Evolutionary conservation across 192 early-diverging fungal species (phyloP).

Genomic region (Obelidium mucronatum): DNA sequence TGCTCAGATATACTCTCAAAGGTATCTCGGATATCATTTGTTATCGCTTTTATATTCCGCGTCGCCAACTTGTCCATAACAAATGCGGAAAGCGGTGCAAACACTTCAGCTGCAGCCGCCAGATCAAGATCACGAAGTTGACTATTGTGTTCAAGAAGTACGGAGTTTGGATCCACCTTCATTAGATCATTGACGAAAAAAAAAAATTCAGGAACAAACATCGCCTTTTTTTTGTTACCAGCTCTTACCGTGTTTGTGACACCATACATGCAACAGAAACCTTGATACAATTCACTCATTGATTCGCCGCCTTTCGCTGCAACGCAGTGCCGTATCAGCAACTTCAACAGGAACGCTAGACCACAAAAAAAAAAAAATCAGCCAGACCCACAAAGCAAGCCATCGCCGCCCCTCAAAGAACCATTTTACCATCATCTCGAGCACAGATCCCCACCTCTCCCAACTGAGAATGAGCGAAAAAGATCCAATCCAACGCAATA

Average conservation of each 20-base stretch:
- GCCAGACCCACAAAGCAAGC: background rate
- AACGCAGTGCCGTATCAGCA: conserved; percentile 3
- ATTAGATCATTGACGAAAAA: no score
- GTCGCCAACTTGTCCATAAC: conserved; percentile 7
- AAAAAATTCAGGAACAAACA: background rate
- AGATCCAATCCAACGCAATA: conserved; percentile 5
- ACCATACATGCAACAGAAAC: conserved; percentile 35
- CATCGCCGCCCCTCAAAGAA: background rate
- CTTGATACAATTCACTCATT: conserved; percentile 32
- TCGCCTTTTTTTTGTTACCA: no score
- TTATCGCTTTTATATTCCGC: background rate
- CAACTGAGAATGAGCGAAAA: conserved; percentile 30
- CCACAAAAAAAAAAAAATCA: background rate
- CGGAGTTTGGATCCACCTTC: conserved; percentile 19
- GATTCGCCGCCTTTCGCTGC: background rate
- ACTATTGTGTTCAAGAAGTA: conserved; percentile 20
- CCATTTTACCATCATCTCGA: conserved; percentile 13
- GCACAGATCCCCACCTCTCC: conserved; percentile 31
- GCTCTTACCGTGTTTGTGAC: conserved; percentile 9
- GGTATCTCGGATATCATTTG: conserved; percentile 24
- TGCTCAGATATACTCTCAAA: conserved; percentile 19
- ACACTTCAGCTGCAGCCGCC: conserved; percentile 21
- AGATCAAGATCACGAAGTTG: background rate
- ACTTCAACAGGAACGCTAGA: conserved; percentile 4
- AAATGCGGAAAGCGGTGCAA: background rate